Conservation (phyloP, 1,139 yeast genomes). For the Geotrichum candidum region DNA sequence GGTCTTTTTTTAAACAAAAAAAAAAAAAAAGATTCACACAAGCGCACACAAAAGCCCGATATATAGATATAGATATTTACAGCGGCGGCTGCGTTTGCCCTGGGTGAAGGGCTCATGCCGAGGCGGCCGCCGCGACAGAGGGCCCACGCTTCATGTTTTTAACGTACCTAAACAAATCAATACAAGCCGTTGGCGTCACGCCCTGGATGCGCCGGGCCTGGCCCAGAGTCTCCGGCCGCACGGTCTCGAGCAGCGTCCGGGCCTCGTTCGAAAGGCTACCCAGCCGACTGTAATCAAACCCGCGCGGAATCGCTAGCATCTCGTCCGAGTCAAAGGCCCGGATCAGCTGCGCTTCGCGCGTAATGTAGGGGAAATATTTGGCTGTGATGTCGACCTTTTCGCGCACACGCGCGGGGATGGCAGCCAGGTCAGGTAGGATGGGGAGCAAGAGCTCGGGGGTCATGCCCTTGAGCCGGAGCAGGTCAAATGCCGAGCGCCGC, state of each 20-base stretch:
- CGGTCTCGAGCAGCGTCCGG: slow-evolving; percentile 58
- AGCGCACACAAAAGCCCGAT: no score
- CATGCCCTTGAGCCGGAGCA: slow-evolving; percentile 45
- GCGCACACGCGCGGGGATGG: slow-evolving; percentile 48
- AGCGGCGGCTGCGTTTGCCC: no score
- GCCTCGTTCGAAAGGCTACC: slow-evolving; percentile 66
- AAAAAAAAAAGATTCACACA: no score
- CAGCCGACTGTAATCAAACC: slow-evolving; percentile 53
- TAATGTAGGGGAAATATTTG: slow-evolving; percentile 73
- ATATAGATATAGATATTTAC: no score
- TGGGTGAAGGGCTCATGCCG: background rate
- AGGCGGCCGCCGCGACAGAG: background rate
- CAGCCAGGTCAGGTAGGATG: slow-evolving; percentile 12
- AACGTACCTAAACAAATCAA: slow-evolving; percentile 32
- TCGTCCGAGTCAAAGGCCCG: slow-evolving; percentile 83
- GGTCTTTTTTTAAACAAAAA: no score
- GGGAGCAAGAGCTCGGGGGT: slow-evolving; percentile 35
- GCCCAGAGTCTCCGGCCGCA: slow-evolving; percentile 85
- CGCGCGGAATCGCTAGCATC: slow-evolving; percentile 55
- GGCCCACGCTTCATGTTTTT: slow-evolving; percentile 14
- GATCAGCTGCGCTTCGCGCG: slow-evolving; percentile 63
- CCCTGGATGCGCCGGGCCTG: slow-evolving; percentile 95
- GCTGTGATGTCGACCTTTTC: slow-evolving; percentile 72
- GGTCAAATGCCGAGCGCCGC: slow-evolving; percentile 51
- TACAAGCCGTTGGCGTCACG: slow-evolving; percentile 62